Base-by-base conservation (phyloP, 2,329 filamentous ascomycete species). In the Aspergillus novofumigatus region DNA sequence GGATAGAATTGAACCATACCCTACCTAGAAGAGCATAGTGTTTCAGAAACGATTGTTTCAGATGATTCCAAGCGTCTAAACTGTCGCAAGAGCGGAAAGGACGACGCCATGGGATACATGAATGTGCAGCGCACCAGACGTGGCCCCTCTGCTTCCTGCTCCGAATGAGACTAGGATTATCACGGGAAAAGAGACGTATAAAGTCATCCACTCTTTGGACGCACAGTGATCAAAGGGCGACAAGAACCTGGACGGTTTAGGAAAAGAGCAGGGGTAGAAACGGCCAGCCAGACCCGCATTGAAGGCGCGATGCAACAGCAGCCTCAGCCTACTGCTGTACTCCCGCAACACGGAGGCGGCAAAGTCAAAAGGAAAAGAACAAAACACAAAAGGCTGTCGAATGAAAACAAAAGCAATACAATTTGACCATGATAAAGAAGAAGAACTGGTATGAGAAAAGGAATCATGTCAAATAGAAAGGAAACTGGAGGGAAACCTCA, bases 41-140 rank as follows among this genome's bases (percentile, higher is more conserved):
- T 65, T 65, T 66, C 62, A 65, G 61, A 59, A 62, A 51, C 57
- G 56, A 64, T 60, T 56, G 63, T 66, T 66, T 66, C 63, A 66
- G 59, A 63, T 59, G 53, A 57, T 59, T 59, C 56, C 62, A 65
- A 60, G 63, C 63, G 60, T 62, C 58, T 52, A 57, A 53, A 54
- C 51, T 57, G 59, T 54, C 53, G 51, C 47, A 8, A 29, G 49
- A 23, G 54, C 29, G 49, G 54, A 53, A 52, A 57, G 59, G 59
- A 59, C 57, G 52, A 55, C 50, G 25, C 44, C 35, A 29, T 28
- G 47, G 55, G 51, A 58, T 38, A 38, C 32, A 17, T 17, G 29
- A 49, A 42, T 49, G 61, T 58, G 59, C 53, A 55, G 59, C 56
- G 59, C 59, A 54, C 51, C 49, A 60, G 52, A 47, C 44, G 11